phyloP scores from a whole-genome alignment of 2,329 filamentous ascomycete genomes.

The Pyrenophora teres region DNA sequence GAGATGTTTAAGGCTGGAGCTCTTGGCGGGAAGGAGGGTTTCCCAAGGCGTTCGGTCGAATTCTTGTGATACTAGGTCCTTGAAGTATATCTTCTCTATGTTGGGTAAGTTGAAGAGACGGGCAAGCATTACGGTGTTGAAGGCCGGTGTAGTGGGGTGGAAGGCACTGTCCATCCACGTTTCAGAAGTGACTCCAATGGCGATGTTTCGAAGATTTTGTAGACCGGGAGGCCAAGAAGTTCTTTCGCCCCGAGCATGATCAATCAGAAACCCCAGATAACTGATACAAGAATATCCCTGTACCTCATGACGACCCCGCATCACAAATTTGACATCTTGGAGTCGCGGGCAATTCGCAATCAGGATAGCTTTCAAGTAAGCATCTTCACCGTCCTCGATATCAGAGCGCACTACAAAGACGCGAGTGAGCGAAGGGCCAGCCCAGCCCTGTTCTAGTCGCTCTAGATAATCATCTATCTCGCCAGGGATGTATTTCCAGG shows the following conservation, averaged over 20 bases:
- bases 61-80: not conserved
- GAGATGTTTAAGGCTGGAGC: too few relatives aligned
- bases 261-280: too few relatives aligned
- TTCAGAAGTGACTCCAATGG: too few relatives aligned
- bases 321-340: constrained; percentile 13
- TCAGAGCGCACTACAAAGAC: not conserved
- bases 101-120: constrained; percentile 11
- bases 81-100: constrained; percentile 16
- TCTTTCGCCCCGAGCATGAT: too few relatives aligned
- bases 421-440: too few relatives aligned
- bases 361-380: constrained; percentile 13
- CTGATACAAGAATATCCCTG: too few relatives aligned
- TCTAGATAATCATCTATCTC: too few relatives aligned
- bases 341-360: constrained; percentile 14
- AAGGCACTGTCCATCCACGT: not conserved
- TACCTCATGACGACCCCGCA: not conserved
- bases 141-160: not conserved
- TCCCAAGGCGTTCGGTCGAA: not conserved
- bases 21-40: not conserved
- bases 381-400: constrained; percentile 13
- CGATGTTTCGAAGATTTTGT: too few relatives aligned
- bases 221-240: too few relatives aligned
- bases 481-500: too few relatives aligned
- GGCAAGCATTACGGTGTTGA: not conserved
- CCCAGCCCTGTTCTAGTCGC: too few relatives aligned